These are phyloP conservation scores for Saururus chinensis DNA, from an alignment of 164 flowering plant genomes.

Conservation along the genomic window DNA sequence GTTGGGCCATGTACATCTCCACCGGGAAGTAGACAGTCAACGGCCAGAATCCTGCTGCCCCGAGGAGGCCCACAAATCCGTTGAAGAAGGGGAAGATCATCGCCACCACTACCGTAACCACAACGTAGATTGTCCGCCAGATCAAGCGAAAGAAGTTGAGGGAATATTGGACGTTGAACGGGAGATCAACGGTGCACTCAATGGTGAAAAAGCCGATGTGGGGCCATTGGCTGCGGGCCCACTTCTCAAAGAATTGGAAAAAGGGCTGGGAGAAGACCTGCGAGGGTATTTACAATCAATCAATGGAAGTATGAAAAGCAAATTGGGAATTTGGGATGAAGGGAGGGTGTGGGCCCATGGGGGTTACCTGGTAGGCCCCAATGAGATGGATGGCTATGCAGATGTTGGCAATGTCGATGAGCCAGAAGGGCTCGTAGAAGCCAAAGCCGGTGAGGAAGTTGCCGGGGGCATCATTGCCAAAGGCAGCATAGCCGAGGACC, in stretches of 20 bases:
- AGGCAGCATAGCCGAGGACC: conserved; percentile 61
- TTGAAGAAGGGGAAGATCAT: conserved; percentile 92
- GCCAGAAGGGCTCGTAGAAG: conserved; percentile 79
- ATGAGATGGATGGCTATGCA: conserved; percentile 58
- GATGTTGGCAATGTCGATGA: conserved; percentile 54
- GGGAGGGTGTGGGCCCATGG: background rate
- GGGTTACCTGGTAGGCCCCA: conserved; percentile 66
- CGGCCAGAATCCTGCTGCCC: conserved; percentile 73
- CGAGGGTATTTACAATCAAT: no score
- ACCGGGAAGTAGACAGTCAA: conserved; percentile 82
- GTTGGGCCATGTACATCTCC: conserved; percentile 69
- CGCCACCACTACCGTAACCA: conserved; percentile 51
- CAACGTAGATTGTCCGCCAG: conserved; percentile 67
- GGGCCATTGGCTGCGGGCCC: conserved; percentile 35
- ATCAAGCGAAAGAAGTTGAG: conserved; percentile 50
- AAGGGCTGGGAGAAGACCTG: conserved; percentile 79
- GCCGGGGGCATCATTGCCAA: conserved; percentile 70
- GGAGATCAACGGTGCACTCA: conserved; percentile 34
- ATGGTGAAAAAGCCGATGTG: conserved; percentile 43
- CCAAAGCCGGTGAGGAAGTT: conserved; percentile 80
- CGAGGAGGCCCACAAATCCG: conserved; percentile 58
- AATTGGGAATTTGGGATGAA: no score
- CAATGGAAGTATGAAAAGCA: no score
- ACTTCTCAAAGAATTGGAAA: conserved; percentile 43
- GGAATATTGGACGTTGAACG: conserved; percentile 25